Percentiles rank a stretch among this genome's conserved stretches.
phyloP scores from a whole-genome alignment of 768 basidiomycete genomes.

The Hydnomerulius pinastri region DNA sequence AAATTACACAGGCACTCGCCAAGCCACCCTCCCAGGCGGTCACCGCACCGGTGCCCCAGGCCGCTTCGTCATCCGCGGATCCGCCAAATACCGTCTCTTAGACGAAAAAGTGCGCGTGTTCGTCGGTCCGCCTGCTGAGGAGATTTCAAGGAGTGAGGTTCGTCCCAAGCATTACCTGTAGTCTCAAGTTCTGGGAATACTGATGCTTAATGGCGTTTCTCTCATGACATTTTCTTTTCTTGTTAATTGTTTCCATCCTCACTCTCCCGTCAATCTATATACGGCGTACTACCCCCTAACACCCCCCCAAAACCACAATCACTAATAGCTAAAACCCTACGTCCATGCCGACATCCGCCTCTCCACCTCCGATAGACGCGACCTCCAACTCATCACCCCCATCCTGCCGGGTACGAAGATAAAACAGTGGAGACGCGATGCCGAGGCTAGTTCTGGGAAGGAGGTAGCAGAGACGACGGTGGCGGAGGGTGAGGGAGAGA shows the following conservation, averaged over 20 bases:
- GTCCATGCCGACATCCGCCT: constrained; percentile 28
- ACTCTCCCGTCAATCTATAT: no score
- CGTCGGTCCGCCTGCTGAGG: constrained; percentile 73
- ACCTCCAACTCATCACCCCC: constrained; percentile 28
- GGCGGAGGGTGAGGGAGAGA: no score
- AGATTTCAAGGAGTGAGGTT: constrained; percentile 59
- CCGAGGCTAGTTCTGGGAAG: no score
- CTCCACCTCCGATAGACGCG: constrained; percentile 22
- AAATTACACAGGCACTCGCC: constrained; percentile 64
- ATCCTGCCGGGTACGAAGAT: constrained; percentile 25
- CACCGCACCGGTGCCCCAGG: constrained; percentile 88
- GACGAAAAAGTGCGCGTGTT: constrained; percentile 85
- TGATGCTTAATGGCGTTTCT: not conserved
- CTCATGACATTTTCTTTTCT: not conserved
- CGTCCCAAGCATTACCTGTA: constrained; percentile 30
- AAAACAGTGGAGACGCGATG: constrained; percentile 26
- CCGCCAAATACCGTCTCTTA: constrained; percentile 77
- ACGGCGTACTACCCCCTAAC: no score
- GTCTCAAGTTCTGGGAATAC: not conserved
- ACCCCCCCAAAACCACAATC: not conserved
- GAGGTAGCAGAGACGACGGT: no score
- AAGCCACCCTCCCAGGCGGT: constrained; percentile 81
- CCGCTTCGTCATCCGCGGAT: constrained; percentile 75
- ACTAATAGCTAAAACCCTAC: constrained; percentile 27
- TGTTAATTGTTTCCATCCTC: not conserved